Base-by-base conservation (phyloP, 1,284 basidiomycete genomes). In the Butyriboletus appendiculatus region DNA sequence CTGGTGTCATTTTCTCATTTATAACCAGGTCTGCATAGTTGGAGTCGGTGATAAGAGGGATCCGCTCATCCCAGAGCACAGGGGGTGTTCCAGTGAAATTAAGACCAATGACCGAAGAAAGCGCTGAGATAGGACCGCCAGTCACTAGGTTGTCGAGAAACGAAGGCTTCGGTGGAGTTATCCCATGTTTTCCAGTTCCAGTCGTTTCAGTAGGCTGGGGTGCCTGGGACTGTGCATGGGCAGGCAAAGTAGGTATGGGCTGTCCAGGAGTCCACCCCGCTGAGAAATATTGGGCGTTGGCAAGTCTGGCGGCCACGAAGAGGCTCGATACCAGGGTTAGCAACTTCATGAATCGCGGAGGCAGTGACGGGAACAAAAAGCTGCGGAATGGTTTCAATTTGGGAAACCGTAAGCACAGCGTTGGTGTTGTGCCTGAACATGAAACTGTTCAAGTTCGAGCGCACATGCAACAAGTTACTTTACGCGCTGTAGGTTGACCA, bases 221-320 rank as follows among this genome's bases (percentile, higher is more conserved):
- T 32, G 45, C 58, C 49, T 51, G 65, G 58, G 42, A 60, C 34
- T 48, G 50, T 18, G 44, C 35, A 22, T 55, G 3, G 6, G 48
- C 56, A 38, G 72, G 56, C 35, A 66, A 56, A 15, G 72, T 64
- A 6, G 75, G 67, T 9, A 75, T 73, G 5, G 80, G 71, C 65
- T 90, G 83, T 32, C 88, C 88, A 3, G 89, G 90, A 34, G 74
- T 65, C 90, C 89, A 91, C n/a, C 89, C 89, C 26, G 76, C 75
- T 3, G 88, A 90, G 68, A 90, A 85, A 68, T 90, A 90, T 58
- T 89, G 84, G 11, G 86, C 87, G 44, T 69, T 72, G 40, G 68
- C 76, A 18, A 76, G 72, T 15, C 68, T 65, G 44, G 69, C 67
- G 48, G 71, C 65, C 16, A 58, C 62, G 50, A 82, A 48, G 22